Conservation (phyloP, 768 basidiomycete species). For the Kwoniella pini region DNA sequence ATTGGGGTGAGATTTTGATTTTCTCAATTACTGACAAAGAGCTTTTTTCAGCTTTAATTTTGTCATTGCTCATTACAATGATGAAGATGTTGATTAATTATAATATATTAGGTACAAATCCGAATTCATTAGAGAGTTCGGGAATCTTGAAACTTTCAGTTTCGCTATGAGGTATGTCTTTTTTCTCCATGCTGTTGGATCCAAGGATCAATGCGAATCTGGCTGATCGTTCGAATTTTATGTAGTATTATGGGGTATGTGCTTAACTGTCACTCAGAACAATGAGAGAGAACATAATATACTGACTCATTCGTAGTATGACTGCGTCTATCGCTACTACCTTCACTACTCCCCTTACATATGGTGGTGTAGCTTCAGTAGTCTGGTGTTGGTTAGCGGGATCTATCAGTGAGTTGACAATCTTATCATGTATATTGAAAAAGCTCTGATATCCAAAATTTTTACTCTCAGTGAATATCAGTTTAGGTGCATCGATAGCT, state of each 20-base stretch:
- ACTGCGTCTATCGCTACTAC: constrained; percentile 55
- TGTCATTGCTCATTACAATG: neutral
- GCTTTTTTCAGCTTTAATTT: neutral
- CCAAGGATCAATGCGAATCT: neutral
- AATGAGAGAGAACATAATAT: neutral
- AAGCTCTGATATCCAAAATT: no score
- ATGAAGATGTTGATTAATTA: neutral
- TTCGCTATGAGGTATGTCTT: constrained; percentile 45
- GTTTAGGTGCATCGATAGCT: constrained; percentile 35
- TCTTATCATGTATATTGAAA: no score
- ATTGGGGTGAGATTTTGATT: constrained; percentile 17
- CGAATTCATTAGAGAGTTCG: constrained; percentile 75
- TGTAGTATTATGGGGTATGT: constrained; percentile 36
- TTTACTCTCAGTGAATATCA: constrained; percentile 35
- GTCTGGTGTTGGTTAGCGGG: constrained; percentile 57
- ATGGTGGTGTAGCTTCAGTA: constrained; percentile 56
- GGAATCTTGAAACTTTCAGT: constrained; percentile 50
- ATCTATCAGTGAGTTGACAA: constrained; percentile 37
- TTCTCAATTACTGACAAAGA: neutral
- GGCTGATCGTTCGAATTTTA: neutral
- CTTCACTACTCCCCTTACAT: constrained; percentile 56
- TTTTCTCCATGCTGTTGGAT: neutral
- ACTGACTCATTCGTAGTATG: constrained; percentile 6
- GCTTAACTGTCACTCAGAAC: no score
- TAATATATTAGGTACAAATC: constrained; percentile 39